These are phyloP conservation scores for Verticillium nubilum DNA, from an alignment of 2,329 filamentous ascomycete genomes.

Conservation along the genomic window DNA sequence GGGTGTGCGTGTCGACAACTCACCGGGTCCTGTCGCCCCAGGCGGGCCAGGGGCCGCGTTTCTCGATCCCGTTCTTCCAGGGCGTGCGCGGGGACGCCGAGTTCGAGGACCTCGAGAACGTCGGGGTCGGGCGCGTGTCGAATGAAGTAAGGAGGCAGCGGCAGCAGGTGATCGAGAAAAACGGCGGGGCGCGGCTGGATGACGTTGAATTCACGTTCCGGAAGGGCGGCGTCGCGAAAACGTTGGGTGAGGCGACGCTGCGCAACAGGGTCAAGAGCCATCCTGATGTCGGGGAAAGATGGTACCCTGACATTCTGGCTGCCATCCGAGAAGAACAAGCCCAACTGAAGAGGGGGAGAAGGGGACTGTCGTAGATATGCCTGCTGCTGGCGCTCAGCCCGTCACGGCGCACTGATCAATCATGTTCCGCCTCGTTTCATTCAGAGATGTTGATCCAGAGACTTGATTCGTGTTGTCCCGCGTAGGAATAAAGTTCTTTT, in stretches of 20 bases:
- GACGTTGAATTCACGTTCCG: slow-evolving; percentile 87
- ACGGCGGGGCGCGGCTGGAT: slow-evolving; percentile 54
- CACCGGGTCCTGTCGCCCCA: slow-evolving; percentile 74
- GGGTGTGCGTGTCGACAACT: slow-evolving; percentile 77
- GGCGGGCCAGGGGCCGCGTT: slow-evolving; percentile 65
- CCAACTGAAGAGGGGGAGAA: slow-evolving; percentile 25
- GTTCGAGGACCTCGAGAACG: slow-evolving; percentile 68
- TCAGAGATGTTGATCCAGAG: background rate
- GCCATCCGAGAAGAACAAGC: slow-evolving; percentile 55
- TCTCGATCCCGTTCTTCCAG: slow-evolving; percentile 83
- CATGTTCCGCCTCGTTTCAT: no score
- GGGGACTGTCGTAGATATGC: slow-evolving; percentile 11
- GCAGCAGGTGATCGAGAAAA: slow-evolving; percentile 48
- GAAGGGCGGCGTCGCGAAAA: slow-evolving; percentile 59
- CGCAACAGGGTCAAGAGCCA: slow-evolving; percentile 83
- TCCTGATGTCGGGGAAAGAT: slow-evolving; percentile 78
- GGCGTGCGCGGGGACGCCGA: slow-evolving; percentile 73
- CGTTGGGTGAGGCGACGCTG: slow-evolving; percentile 76
- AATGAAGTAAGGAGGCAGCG: slow-evolving; percentile 58
- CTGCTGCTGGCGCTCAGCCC: slow-evolving; percentile 11
- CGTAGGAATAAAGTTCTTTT: background rate
- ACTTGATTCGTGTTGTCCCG: background rate
- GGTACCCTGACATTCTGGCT: slow-evolving; percentile 62
- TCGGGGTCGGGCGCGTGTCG: slow-evolving; percentile 54
- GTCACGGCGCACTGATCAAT: slow-evolving; percentile 25